Percentiles rank a stretch among this genome's conserved stretches.
Conservation (phyloP, 2,329 filamentous ascomycete species). For the Massarina eburnea region DNA sequence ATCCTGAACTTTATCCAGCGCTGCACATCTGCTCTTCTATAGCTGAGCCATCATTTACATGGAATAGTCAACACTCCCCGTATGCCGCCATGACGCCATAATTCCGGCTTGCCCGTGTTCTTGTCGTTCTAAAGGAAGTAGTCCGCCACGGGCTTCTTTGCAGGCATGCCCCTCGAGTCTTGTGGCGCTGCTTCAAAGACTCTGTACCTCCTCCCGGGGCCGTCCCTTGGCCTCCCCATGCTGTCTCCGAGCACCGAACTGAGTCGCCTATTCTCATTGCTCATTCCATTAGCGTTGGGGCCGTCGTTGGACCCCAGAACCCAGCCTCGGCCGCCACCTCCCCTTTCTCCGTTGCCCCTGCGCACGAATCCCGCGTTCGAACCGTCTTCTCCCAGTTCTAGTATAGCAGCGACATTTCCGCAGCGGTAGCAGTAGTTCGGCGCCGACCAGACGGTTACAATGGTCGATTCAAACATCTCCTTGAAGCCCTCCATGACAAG, state of each 20-base stretch:
- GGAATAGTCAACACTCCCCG: no score
- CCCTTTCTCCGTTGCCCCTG: constrained; percentile 67
- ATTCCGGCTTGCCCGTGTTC: background rate
- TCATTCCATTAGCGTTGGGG: constrained; percentile 29
- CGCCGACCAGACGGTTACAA: constrained; percentile 93
- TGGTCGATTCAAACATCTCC: constrained; percentile 88
- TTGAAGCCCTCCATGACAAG: constrained; percentile 99
- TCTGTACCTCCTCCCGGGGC: constrained; percentile 85
- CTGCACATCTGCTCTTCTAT: no score
- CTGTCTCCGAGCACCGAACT: constrained; percentile 46
- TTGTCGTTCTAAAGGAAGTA: constrained; percentile 72
- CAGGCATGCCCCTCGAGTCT: constrained; percentile 94
- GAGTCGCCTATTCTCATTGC: constrained; percentile 28
- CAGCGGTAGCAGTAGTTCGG: constrained; percentile 69
- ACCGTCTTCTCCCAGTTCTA: constrained; percentile 88
- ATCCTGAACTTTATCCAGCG: no score
- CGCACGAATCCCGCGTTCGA: constrained; percentile 51
- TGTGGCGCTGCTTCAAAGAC: constrained; percentile 97
- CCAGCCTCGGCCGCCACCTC: constrained; percentile 48
- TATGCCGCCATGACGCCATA: no score
- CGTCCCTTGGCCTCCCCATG: constrained; percentile 52
- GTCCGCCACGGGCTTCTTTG: constrained; percentile 96
- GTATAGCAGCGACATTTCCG: constrained; percentile 75
- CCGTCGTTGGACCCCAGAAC: constrained; percentile 37
- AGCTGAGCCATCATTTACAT: no score